Base-by-base conservation (phyloP, 2,329 filamentous ascomycete genomes). In the Thermothelomyces thermophilus region DNA sequence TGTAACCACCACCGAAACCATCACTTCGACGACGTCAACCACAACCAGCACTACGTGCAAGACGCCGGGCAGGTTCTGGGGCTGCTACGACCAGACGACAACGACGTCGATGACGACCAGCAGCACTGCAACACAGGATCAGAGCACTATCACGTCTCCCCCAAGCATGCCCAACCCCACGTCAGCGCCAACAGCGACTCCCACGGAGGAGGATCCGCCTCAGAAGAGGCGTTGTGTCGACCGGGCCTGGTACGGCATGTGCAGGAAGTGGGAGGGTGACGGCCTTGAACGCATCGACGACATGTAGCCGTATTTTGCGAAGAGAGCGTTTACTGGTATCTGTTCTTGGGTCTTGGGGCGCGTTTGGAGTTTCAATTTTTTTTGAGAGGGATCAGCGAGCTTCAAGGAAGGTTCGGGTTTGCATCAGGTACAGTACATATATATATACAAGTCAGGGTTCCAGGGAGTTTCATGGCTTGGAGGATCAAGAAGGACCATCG, bases 61-160 rank as follows among this genome's bases (percentile, higher is more conserved):
- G 45, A 75, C 70, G 2, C 79, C 78, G 1, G 78, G 79, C 3
- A 63, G 69, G 40, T 77, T 82, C 61, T 80, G 75, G 73, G 78
- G 78, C 4, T 82, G 79, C 57, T 64, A 68, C 56, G 69, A 76
- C 60, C 48, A 65, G 16, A 61, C 64, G 2, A 63, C 68, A 3
- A 63, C 63, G 5, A 17, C 17, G 9, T 8, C n/a, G 5, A 22
- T 7, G 9, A 20, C 19, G 3, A 28, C 42, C 1, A 19, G 8
- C 8, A 34, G 56, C 52, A 58, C 64, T 8, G 61, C 52, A 37
- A 59, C 58, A 11, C 52, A 57, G 19, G 41, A 45, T 26, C 49
- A 50, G 35, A 54, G 55, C 16, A 56, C 58, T 37, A 57, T 66
- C 40, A 59, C 66, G 8, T 40, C 56, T n/a, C 52, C 58, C 20